phyloP scores from a whole-genome alignment of 1,139 yeast species.

The Oligophagozyma castellii region DNA sequence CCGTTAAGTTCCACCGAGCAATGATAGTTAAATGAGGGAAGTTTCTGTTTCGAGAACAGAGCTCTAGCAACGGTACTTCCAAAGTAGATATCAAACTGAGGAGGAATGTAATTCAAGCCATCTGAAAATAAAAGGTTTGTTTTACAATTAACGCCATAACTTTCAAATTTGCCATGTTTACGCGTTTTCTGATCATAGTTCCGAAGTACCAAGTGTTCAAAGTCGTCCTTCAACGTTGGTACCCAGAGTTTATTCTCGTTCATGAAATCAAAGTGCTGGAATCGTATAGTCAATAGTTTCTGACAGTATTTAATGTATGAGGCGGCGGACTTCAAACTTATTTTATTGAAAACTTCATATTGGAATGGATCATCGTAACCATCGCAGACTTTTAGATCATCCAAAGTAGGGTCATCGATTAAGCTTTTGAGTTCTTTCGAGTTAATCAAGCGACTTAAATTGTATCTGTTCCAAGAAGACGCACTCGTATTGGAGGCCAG shows the following conservation, averaged over 20 bases:
- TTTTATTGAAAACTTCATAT: constrained; percentile 1
- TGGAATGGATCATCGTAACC: no score
- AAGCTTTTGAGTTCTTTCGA: constrained; percentile 2
- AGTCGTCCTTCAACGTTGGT: constrained; percentile 1
- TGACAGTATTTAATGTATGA: constrained; percentile 7
- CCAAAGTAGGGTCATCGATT: neutral
- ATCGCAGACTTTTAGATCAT: neutral
- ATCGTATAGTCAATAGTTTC: constrained; percentile 4
- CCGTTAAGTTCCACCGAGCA: constrained; percentile 25
- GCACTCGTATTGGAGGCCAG: neutral
- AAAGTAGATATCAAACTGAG: constrained; percentile 6
- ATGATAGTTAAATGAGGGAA: constrained; percentile 29
- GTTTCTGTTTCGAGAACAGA: constrained; percentile 22
- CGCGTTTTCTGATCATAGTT: neutral
- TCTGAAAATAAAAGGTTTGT: constrained; percentile 5
- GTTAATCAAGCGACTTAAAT: neutral
- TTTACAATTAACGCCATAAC: neutral
- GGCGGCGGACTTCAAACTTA: constrained; percentile 2
- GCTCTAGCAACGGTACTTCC: constrained; percentile 19
- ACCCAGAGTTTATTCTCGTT: constrained; percentile 3
- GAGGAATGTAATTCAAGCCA: constrained; percentile 7
- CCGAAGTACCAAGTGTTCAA: constrained; percentile 1
- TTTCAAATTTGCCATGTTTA: neutral
- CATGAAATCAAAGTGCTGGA: constrained; percentile 4
- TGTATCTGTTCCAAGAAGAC: constrained; percentile 1